Conservation (phyloP, 2,329 filamentous ascomycete genomes). For the Aspergillus texensis region DNA sequence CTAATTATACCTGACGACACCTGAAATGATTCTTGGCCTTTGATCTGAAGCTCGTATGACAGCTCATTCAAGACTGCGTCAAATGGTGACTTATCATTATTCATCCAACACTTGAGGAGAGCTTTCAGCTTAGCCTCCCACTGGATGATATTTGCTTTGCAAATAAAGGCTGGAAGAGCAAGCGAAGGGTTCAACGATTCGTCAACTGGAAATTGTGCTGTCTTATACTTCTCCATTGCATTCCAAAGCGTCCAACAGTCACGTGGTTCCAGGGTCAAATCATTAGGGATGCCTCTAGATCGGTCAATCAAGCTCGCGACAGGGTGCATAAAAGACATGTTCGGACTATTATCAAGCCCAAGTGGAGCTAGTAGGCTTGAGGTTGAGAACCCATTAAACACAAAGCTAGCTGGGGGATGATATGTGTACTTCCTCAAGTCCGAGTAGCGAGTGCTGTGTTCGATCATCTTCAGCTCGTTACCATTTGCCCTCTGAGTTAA, state of each 20-base stretch:
- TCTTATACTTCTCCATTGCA: conserved; percentile 63
- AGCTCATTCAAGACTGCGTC: conserved; percentile 55
- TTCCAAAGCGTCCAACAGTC: conserved; percentile 71
- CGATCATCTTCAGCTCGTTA: conserved; percentile 66
- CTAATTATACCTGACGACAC: neutral
- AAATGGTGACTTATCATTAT: conserved; percentile 56
- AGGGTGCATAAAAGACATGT: conserved; percentile 67
- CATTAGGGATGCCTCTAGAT: conserved; percentile 65
- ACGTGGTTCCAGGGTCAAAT: conserved; percentile 69
- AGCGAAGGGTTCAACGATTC: conserved; percentile 31
- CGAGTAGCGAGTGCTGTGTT: conserved; percentile 71
- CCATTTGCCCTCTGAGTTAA: conserved; percentile 66
- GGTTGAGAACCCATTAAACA: conserved; percentile 56
- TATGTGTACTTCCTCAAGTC: conserved; percentile 78
- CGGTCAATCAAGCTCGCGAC: conserved; percentile 64
- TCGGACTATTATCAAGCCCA: conserved; percentile 52
- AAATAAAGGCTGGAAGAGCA: conserved; percentile 57
- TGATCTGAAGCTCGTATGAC: neutral
- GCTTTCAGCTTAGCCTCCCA: conserved; percentile 68
- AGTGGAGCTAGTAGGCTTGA: conserved; percentile 29
- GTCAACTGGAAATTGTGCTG: conserved; percentile 51
- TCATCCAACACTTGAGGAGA: conserved; percentile 63
- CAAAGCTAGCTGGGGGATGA: conserved; percentile 50
- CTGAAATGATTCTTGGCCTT: neutral
- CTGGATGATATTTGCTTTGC: conserved; percentile 65